Conservation (phyloP, 1,284 basidiomycete species). For the Cystobasidiaceae sp. region DNA sequence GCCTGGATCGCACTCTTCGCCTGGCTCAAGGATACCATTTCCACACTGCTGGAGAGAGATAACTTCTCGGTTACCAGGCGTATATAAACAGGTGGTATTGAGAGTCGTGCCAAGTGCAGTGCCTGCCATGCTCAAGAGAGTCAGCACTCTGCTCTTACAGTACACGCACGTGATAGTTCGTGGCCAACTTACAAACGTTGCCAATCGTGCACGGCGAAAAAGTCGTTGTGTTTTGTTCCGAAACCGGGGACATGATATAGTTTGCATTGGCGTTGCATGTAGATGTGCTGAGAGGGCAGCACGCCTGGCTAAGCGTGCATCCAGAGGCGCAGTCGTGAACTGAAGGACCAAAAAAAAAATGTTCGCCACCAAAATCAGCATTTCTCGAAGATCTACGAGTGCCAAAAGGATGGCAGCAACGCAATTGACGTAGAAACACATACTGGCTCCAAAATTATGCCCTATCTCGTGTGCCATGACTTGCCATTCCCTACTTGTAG, state of each 20-base stretch:
- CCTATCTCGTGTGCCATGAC: constrained; percentile 83
- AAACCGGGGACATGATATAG: constrained; percentile 69
- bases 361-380: no score
- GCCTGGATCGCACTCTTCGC: constrained; percentile 87
- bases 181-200: constrained; percentile 80
- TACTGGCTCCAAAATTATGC: constrained; percentile 69
- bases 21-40: constrained; percentile 66
- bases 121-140: neutral
- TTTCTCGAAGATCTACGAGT: no score
- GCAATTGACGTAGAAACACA: neutral
- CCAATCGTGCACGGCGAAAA: constrained; percentile 79
- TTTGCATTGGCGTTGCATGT: constrained; percentile 55
- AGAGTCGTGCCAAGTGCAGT: constrained; percentile 44
- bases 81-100: constrained; percentile 45
- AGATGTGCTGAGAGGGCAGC: constrained; percentile 64
- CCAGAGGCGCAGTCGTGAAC: constrained; percentile 47
- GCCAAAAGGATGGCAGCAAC: no score
- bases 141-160: neutral
- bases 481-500: constrained; percentile 59
- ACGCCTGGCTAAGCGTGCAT: constrained; percentile 57
- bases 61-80: constrained; percentile 31
- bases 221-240: constrained; percentile 52
- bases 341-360: neutral
- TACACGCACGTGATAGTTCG: constrained; percentile 30
- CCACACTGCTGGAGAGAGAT: constrained; percentile 55